Conservation (phyloP, 2,329 filamentous ascomycete species). For the Fusarium graminum region DNA sequence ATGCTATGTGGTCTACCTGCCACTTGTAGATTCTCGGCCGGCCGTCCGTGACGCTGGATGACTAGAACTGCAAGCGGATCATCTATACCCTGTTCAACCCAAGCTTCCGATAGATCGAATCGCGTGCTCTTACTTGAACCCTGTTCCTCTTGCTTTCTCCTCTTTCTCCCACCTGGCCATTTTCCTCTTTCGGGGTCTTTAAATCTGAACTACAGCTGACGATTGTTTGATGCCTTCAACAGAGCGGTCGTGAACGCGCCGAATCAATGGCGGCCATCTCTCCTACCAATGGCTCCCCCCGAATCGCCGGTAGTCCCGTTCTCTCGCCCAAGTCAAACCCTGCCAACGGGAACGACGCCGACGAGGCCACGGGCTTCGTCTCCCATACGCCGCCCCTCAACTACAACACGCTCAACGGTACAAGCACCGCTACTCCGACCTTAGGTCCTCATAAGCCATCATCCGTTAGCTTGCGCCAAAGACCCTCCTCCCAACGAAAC, state of each 20-base stretch:
- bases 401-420: conserved; percentile 57
- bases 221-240: background rate
- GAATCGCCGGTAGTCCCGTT: conserved; percentile 39
- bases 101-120: conserved; percentile 36
- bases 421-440: conserved; percentile 30
- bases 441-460: conserved; percentile 35
- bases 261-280: conserved; percentile 55
- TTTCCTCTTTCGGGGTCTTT: background rate
- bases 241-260: conserved; percentile 61
- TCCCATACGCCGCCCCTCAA: conserved; percentile 53
- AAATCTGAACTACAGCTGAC: conserved; percentile 22
- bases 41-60: conserved; percentile 26
- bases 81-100: conserved; percentile 30
- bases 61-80: conserved; percentile 17
- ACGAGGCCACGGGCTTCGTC: conserved; percentile 60
- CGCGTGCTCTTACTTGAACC: conserved; percentile 29
- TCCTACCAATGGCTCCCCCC: conserved; percentile 21
- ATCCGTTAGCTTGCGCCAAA: conserved; percentile 21
- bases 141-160: conserved; percentile 8
- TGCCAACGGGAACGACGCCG: conserved; percentile 46
- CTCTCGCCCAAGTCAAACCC: conserved; percentile 31
- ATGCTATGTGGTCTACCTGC: background rate
- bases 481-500: conserved; percentile 24
- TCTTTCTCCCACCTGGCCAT: background rate
- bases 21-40: conserved; percentile 1